These are phyloP conservation scores for Pascua sp. DNA, from an alignment of 1,284 basidiomycete species.

Conservation along the genomic window DNA sequence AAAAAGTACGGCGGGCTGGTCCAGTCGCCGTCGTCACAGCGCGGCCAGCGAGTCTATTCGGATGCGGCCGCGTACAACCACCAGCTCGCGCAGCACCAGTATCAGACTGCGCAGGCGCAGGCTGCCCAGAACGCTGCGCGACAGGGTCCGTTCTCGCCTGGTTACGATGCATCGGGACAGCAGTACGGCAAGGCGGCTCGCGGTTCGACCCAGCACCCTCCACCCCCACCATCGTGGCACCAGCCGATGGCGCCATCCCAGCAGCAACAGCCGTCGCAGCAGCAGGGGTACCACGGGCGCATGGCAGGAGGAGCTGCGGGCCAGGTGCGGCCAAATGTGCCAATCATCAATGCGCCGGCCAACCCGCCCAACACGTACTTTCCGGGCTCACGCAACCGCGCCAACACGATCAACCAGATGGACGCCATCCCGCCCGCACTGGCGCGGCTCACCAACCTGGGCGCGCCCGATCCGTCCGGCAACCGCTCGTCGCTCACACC, in stretches of 20 bases:
- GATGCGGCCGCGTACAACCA: slow-evolving; percentile 94
- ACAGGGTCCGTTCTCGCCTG: slow-evolving; percentile 35
- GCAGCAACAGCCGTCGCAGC: slow-evolving; percentile 5
- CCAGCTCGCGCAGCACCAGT: slow-evolving; percentile 89
- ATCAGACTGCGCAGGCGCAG: slow-evolving; percentile 70
- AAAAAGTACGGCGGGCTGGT: slow-evolving; percentile 93
- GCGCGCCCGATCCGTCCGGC: slow-evolving; percentile 71
- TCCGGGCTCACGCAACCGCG: slow-evolving; percentile 61
- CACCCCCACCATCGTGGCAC: slow-evolving; percentile 17
- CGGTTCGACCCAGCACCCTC: slow-evolving; percentile 43
- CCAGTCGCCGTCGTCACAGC: slow-evolving; percentile 61
- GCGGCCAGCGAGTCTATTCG: slow-evolving; percentile 74
- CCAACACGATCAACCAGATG: slow-evolving; percentile 81
- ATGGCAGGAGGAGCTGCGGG: background rate
- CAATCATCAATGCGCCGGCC: slow-evolving; percentile 47
- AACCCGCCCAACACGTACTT: slow-evolving; percentile 62
- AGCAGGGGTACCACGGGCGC: background rate
- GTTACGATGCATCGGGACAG: slow-evolving; percentile 25
- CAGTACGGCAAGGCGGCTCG: slow-evolving; percentile 4
- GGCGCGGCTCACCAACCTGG: slow-evolving; percentile 78
- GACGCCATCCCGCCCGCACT: slow-evolving; percentile 88
- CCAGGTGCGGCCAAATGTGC: slow-evolving; percentile 37
- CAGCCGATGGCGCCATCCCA: slow-evolving; percentile 24
- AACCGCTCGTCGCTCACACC: slow-evolving; percentile 72
- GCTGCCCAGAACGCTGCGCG: slow-evolving; percentile 28